phyloP scores from a whole-genome alignment of 306 rosid genomes.

The Rubus idaeus region DNA sequence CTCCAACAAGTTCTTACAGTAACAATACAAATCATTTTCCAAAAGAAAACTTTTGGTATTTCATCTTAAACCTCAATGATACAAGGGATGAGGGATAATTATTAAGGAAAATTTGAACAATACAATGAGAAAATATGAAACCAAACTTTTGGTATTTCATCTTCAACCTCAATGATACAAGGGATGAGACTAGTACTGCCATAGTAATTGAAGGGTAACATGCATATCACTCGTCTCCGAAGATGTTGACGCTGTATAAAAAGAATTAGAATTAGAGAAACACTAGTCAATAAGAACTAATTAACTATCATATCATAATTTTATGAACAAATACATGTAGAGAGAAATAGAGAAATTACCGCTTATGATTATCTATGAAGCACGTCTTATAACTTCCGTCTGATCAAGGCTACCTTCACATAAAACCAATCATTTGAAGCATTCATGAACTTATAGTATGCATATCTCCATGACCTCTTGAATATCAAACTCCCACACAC shows the following conservation, averaged over 20 bases:
- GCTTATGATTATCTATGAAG: too few relatives aligned
- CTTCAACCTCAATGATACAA: too few relatives aligned
- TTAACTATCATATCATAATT: too few relatives aligned
- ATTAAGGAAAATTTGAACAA: too few relatives aligned
- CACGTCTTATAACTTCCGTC: too few relatives aligned
- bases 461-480: slow-evolving; percentile 24
- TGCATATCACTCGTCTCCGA: not conserved
- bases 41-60: not conserved
- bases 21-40: not conserved
- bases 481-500: slow-evolving; percentile 25
- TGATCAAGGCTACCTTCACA: not conserved
- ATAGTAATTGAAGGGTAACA: not conserved
- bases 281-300: too few relatives aligned
- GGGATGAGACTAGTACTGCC: too few relatives aligned
- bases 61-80: not conserved
- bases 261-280: too few relatives aligned
- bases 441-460: slow-evolving; percentile 26
- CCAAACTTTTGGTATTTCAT: too few relatives aligned
- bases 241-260: not conserved
- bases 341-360: too few relatives aligned
- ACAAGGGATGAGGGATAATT: not conserved
- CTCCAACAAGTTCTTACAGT: not conserved
- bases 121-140: too few relatives aligned
- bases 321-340: too few relatives aligned
- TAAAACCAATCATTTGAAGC: slow-evolving; percentile 4